These are phyloP conservation scores for Cystofilobasidium ferigula DNA, from an alignment of 768 basidiomycete species.

Conservation along the genomic window DNA sequence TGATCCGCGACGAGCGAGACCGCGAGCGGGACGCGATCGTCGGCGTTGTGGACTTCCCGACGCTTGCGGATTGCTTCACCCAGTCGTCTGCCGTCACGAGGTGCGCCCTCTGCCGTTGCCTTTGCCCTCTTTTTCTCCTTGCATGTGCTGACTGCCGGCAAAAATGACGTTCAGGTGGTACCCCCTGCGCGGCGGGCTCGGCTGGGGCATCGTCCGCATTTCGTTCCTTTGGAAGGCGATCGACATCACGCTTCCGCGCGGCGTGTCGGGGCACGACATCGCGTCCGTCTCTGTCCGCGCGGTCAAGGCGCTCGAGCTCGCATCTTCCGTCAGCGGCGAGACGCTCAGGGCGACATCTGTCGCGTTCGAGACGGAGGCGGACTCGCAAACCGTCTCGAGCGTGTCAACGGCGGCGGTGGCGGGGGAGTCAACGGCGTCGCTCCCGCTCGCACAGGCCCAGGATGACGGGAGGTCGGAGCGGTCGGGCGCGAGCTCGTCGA, in stretches of 20 bases:
- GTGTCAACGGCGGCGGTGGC: no score
- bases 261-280: conserved; percentile 35
- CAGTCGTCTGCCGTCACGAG: conserved; percentile 32
- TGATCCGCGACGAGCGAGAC: conserved; percentile 37
- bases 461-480: neutral
- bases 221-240: conserved; percentile 38
- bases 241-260: conserved; percentile 33
- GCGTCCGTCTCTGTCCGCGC: conserved; percentile 31
- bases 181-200: conserved; percentile 35
- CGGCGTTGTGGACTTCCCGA: conserved; percentile 33
- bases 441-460: conserved; percentile 7
- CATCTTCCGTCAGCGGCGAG: conserved; percentile 20
- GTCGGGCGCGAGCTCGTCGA: neutral
- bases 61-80: conserved; percentile 31
- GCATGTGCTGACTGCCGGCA: conserved; percentile 1
- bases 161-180: no score
- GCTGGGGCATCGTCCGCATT: conserved; percentile 34
- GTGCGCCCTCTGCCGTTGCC: conserved; percentile 11
- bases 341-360: conserved; percentile 29
- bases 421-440: conserved; percentile 2
- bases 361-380: conserved; percentile 33
- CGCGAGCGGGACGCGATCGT: conserved; percentile 32
- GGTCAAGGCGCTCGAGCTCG: conserved; percentile 27
- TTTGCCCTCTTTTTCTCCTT: conserved; percentile 11
- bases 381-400: conserved; percentile 27